Percentiles rank a stretch among this genome's conserved stretches.
Evolutionary conservation across 495 filamentous ascomycete species (phyloP).

Genomic region (Paragyromitra xinjiangensis): DNA sequence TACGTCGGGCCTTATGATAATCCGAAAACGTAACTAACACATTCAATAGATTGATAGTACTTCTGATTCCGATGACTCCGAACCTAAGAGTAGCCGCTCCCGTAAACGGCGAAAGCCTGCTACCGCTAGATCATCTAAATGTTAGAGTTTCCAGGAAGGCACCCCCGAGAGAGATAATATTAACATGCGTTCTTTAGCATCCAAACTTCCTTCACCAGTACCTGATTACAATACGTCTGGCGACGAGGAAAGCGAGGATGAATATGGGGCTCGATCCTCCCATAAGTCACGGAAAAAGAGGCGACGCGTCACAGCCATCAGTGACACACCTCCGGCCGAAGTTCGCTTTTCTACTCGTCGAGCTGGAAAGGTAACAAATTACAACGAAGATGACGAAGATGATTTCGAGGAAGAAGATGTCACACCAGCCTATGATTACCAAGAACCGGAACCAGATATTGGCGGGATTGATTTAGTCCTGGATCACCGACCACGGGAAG

Average conservation of each 20-base stretch:
- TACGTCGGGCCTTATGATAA: neutral
- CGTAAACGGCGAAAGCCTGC: constrained; percentile 61
- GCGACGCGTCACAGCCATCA: constrained; percentile 70
- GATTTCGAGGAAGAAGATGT: constrained; percentile 78
- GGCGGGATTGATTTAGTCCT: constrained; percentile 89
- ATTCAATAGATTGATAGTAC: constrained; percentile 70
- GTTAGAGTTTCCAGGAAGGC: constrained; percentile 61
- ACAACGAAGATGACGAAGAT: constrained; percentile 85
- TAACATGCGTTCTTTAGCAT: constrained; percentile 63
- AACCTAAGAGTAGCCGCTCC: constrained; percentile 67
- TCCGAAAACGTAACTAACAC: constrained; percentile 54
- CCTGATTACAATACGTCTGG: constrained; percentile 68
- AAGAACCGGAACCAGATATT: constrained; percentile 61
- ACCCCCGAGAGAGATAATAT: constrained; percentile 18
- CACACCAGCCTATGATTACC: constrained; percentile 70
- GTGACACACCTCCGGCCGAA: constrained; percentile 78
- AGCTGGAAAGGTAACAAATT: constrained; percentile 83
- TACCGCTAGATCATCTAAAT: constrained; percentile 62
- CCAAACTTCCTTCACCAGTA: constrained; percentile 69
- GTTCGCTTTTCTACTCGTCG: constrained; percentile 91
- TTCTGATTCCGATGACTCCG: constrained; percentile 76
- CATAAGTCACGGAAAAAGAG: constrained; percentile 78
- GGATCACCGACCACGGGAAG: constrained; percentile 81
- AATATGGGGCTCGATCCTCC: constrained; percentile 59
- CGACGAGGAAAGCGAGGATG: constrained; percentile 54